phyloP scores from a whole-genome alignment of 257 asterid species.

The Haberlea rhodopensis region DNA sequence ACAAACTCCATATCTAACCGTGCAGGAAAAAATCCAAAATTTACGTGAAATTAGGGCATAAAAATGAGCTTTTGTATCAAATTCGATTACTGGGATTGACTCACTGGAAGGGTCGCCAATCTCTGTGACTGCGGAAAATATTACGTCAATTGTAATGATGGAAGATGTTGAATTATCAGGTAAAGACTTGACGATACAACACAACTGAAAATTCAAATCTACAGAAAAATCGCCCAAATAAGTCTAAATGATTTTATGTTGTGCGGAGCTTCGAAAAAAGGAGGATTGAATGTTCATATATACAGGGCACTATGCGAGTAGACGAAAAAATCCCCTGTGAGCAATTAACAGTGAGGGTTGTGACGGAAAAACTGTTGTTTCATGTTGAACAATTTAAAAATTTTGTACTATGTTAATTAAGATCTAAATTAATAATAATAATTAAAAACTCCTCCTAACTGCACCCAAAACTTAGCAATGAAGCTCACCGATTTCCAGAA shows the following conservation, averaged over 20 bases:
- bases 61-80: conserved; percentile 46
- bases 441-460: too few relatives aligned
- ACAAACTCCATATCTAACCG: conserved; percentile 34
- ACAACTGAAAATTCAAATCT: conserved; percentile 22
- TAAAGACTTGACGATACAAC: conserved; percentile 57
- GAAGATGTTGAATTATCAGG: conserved; percentile 52
- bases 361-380: too few relatives aligned
- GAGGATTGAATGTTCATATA: conserved; percentile 25
- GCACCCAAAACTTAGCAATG: too few relatives aligned
- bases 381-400: too few relatives aligned
- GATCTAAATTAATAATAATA: too few relatives aligned
- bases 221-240: conserved; percentile 21
- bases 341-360: conserved; percentile 21
- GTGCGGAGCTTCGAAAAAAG: conserved; percentile 19
- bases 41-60: conserved; percentile 27
- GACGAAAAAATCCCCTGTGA: conserved; percentile 24
- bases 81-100: conserved; percentile 31
- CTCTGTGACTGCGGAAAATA: conserved; percentile 30
- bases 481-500: too few relatives aligned
- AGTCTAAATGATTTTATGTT: conserved; percentile 7
- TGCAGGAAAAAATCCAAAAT: conserved; percentile 22
- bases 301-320: conserved; percentile 32
- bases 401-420: too few relatives aligned
- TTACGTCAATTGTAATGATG: conserved; percentile 35
- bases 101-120: conserved; percentile 30